Evolutionary conservation across 495 filamentous ascomycete species (phyloP).

Genomic region (Daldinia decipiens): DNA sequence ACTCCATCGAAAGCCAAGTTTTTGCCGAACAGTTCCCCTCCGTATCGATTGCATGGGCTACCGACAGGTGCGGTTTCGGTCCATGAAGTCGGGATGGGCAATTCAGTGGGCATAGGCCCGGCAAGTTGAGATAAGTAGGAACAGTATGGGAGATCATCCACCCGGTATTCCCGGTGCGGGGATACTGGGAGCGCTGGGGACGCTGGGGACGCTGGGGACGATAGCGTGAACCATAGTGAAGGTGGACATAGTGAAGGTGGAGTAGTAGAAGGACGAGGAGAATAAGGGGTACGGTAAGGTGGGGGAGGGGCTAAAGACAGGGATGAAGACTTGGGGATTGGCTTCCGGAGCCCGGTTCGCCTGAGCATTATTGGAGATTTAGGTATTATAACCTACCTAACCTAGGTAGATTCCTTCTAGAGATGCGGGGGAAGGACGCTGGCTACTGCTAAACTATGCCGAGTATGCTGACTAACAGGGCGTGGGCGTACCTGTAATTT

Average conservation of each 20-base stretch:
- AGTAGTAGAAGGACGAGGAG: background rate
- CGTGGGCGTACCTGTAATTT: too few species aligned
- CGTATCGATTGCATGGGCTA: constrained; percentile 30
- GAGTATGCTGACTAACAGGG: background rate
- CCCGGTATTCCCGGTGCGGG: constrained; percentile 29
- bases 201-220: background rate
- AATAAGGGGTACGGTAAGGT: constrained; percentile 17
- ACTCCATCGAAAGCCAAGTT: constrained; percentile 16
- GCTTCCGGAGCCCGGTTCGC: constrained; percentile 10
- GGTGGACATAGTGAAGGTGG: constrained; percentile 14
- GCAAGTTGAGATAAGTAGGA: constrained; percentile 19
- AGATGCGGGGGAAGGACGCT: background rate
- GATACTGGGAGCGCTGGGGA: constrained; percentile 6
- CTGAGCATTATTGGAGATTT: constrained; percentile 24
- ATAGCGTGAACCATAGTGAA: constrained; percentile 15
- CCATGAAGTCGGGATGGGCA: constrained; percentile 20
- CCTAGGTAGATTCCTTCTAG: background rate
- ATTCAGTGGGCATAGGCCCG: background rate
- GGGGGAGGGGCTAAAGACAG: constrained; percentile 31
- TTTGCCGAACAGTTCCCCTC: constrained; percentile 35
- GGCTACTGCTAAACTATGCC: background rate
- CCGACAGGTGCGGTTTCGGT: constrained; percentile 33
- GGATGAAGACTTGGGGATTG: constrained; percentile 7
- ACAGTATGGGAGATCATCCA: constrained; percentile 29
- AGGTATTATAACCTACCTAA: too few species aligned